phyloP scores from a whole-genome alignment of 306 rosid species.

The Vigna nakashimae region DNA sequence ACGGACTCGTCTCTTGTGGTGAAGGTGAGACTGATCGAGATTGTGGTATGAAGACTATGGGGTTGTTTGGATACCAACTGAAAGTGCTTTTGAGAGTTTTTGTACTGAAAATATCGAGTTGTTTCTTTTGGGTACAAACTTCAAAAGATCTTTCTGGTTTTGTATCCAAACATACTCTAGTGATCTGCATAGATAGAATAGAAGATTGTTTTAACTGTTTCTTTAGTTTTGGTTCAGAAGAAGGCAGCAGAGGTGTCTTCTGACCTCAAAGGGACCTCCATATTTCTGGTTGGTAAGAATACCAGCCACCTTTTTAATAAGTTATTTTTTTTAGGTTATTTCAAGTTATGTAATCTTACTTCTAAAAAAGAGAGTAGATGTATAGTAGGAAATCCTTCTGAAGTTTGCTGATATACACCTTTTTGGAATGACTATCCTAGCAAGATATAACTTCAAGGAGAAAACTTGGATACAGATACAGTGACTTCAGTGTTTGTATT shows the following conservation, averaged over 20 bases:
- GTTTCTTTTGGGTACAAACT: no score
- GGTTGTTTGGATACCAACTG: not conserved
- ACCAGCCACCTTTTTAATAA: not conserved
- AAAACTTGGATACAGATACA: no score
- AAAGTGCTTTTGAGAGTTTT: not conserved
- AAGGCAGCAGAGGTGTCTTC: constrained; percentile 76
- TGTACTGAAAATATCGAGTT: not conserved
- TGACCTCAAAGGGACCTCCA: constrained; percentile 84
- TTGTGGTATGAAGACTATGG: not conserved
- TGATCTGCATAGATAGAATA: not conserved
- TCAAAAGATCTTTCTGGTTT: not conserved
- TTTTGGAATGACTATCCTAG: no score
- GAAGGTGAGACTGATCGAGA: constrained; percentile 66
- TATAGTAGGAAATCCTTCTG: no score
- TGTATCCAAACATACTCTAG: not conserved
- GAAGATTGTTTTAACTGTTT: constrained; percentile 55
- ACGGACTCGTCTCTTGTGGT: constrained; percentile 56
- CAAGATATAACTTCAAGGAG: no score
- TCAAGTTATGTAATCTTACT: no score
- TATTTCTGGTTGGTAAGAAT: constrained; percentile 86
- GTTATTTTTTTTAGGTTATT: no score
- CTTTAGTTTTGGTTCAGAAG: constrained; percentile 72
- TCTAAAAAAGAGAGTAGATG: no score
- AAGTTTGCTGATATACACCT: no score
- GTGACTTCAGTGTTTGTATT: no score